Evolutionary conservation across 345 rosid genomes (phyloP).

Genomic region (Populus simonii): DNA sequence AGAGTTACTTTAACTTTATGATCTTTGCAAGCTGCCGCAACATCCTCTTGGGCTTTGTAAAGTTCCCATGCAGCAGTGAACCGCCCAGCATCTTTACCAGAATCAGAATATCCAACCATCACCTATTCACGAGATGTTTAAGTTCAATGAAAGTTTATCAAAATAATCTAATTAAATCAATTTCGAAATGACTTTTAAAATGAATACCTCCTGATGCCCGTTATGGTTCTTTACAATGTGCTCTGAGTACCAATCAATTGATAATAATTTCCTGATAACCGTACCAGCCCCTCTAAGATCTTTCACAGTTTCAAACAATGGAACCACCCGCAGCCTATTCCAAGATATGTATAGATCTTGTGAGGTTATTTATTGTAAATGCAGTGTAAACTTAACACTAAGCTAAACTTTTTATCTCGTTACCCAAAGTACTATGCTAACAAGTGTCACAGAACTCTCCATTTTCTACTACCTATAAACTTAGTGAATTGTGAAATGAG

Average conservation of each 20-base stretch:
- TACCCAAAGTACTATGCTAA: neutral
- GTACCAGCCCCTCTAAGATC: constrained; percentile 87
- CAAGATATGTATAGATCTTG: constrained; percentile 16
- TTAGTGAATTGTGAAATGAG: neutral
- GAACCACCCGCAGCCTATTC: constrained; percentile 85
- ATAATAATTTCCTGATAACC: constrained; percentile 74
- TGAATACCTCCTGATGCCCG: constrained; percentile 85
- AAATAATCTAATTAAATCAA: constrained; percentile 1
- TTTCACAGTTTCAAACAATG: constrained; percentile 88
- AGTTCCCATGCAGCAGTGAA: constrained; percentile 99
- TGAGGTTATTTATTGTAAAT: neutral
- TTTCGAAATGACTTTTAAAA: constrained; percentile 1
- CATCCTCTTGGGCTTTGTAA: constrained; percentile 98
- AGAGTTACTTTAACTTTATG: constrained; percentile 82
- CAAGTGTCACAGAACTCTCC: neutral
- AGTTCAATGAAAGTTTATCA: constrained; percentile 5
- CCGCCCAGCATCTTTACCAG: constrained; percentile 98
- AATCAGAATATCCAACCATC: constrained; percentile 98
- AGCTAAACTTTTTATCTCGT: neutral
- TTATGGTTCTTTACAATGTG: constrained; percentile 73
- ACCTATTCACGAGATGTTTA: constrained; percentile 46
- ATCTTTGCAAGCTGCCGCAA: constrained; percentile 89
- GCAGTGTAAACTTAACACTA: no score
- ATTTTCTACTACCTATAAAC: neutral
- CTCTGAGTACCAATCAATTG: constrained; percentile 90